Conservation (phyloP, 192 early-diverging fungal species). For the Backusella parvicylindrica region DNA sequence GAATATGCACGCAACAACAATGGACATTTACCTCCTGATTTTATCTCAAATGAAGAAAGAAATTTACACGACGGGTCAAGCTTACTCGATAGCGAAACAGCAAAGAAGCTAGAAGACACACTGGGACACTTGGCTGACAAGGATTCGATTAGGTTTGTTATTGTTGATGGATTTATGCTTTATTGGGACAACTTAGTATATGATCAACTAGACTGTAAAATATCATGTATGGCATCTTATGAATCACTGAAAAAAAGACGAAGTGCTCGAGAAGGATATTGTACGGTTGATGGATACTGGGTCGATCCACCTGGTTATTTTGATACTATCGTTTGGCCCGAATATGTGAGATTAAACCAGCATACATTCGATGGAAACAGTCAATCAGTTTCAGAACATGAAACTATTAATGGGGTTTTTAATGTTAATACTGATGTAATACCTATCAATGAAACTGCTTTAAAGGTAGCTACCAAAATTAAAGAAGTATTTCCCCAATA, state of each 20-base stretch:
- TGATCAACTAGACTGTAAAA: conserved; percentile 43
- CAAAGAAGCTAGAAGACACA: not conserved
- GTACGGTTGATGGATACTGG: conserved; percentile 78
- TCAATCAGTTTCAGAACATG: not conserved
- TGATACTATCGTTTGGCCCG: conserved; percentile 74
- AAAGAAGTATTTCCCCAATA: not conserved
- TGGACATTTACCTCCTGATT: conserved; percentile 33
- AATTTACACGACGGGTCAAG: conserved; percentile 29
- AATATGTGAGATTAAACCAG: conserved; percentile 48
- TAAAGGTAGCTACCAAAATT: not conserved
- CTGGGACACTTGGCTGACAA: not conserved
- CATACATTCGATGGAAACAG: conserved; percentile 30
- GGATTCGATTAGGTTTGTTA: conserved; percentile 34
- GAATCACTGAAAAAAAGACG: conserved; percentile 61
- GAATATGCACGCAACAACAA: conserved; percentile 31
- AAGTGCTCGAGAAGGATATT: conserved; percentile 61
- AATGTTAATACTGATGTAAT: conserved; percentile 21
- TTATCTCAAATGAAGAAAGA: conserved; percentile 42
- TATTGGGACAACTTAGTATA: conserved; percentile 49
- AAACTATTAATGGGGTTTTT: conserved; percentile 3
- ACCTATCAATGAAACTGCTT: conserved; percentile 15
- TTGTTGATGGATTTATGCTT: conserved; percentile 83
- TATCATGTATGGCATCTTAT: conserved; percentile 59
- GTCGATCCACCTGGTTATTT: conserved; percentile 75
- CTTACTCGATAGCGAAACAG: not conserved